Percentiles rank a stretch among this genome's conserved stretches.
Conservation (phyloP, 2,329 filamentous ascomycete genomes). For the Thelonectria discophora region DNA sequence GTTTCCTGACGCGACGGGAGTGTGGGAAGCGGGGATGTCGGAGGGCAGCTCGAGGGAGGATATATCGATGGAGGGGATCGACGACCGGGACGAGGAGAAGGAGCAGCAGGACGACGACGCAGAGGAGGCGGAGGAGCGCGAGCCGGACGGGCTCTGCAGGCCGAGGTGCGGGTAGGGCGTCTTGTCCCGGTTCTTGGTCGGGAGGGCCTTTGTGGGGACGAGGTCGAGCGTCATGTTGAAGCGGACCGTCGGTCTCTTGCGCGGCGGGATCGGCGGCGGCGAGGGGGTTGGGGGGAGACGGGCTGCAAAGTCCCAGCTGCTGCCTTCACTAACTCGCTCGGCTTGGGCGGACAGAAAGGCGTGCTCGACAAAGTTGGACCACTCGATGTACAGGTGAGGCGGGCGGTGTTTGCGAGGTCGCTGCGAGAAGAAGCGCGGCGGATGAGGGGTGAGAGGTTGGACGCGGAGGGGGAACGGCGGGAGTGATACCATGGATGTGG, state of each 20-base stretch:
- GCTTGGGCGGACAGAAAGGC: no score
- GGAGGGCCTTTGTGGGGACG: not conserved
- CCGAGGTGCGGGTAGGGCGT: not conserved
- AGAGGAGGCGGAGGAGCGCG: no score
- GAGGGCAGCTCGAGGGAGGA: no score
- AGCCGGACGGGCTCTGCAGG: not conserved
- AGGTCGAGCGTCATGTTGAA: not conserved
- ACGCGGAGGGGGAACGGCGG: not conserved
- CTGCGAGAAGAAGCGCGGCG: not conserved
- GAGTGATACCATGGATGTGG: not conserved
- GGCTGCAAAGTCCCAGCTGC: no score
- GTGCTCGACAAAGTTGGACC: not conserved
- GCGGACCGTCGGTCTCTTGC: not conserved
- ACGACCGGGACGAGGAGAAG: no score
- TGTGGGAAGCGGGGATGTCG: no score
- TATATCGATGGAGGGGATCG: no score
- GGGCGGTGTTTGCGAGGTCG: not conserved
- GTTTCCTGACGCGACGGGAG: no score
- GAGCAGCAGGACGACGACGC: no score
- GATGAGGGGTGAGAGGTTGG: not conserved
- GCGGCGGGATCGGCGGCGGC: not conserved
- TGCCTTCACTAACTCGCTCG: no score
- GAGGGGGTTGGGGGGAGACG: not conserved
- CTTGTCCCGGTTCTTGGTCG: not conserved
- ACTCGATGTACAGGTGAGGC: not conserved